Base-by-base conservation (phyloP, 345 rosid species). In the Adansonia digitata region DNA sequence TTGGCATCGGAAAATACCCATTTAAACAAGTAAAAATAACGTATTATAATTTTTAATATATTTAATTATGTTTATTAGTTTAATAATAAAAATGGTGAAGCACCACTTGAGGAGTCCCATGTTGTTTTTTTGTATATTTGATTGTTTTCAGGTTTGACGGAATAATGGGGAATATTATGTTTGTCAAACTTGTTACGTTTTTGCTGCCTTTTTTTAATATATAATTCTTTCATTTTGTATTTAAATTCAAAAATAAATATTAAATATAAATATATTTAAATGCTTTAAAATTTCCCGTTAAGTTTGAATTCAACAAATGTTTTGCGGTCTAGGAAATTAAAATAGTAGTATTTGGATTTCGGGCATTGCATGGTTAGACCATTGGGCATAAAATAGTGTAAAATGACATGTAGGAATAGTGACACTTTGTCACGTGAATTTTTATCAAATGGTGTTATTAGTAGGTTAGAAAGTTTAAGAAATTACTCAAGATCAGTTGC, bases 81-180 rank as follows among this genome's bases (percentile, higher is more conserved):
- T n/a, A n/a, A n/a, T n/a, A n/a, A n/a, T n/a, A n/a, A n/a, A 59
- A 59, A 59, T 59, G 39, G 64, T 29, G 65, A 60, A 60, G 65
- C 40, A 15, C 34, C 34, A 31, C 34, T 31, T 31, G 34, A 31
- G 34, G 1, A 31, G 34, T 31, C 34, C 34, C 34, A 31, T 31
- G 34, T 31, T 3, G 34, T 31, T 31, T 1, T 31, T 31, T 31
- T 31, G 34, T 31, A 31, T 1, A 31, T 31, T 31, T 31, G 34
- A 31, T 31, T 31, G 34, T 31, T 68, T 59, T 46, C n/a, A 1
- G 68, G 74, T n/a, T n/a, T n/a, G n/a, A n/a, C n/a, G n/a, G 39
- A 20, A 15, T 7, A 2, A 2, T 5, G 34, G 48, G 39, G 26
- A 27, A 10, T 52, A 20, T 8, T n/a, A n/a, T 52, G 57, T 20